Evolutionary conservation across 2,329 filamentous ascomycete genomes (phyloP), one percentile per base, ranked within the genome.

Genomic region (Coniosporium tulheliwenetii): DNA sequence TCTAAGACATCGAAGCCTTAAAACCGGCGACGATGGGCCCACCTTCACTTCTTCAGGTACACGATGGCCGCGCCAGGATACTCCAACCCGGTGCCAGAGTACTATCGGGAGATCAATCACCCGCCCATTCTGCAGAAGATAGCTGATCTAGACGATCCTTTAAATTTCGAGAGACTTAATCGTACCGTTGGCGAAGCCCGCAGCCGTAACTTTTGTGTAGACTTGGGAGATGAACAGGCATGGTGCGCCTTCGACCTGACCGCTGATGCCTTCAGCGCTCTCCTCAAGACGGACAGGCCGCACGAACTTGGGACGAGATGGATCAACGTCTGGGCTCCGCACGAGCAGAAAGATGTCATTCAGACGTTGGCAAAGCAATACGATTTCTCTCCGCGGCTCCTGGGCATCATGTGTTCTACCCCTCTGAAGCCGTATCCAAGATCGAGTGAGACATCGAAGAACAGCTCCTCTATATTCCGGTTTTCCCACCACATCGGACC

Each of bases 321-420:
- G 81, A 83, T 85, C 48, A 83, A 85, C 46, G 69, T 86, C 19
- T 86, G 79, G 77, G 67, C 73, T 37, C 80, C 80, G 0, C 71
- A 75, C 49, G 56, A 59, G 13, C 79, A 85, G 49, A 64, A 61
- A 31, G 63, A 71, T 2, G 52, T 71, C 8, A 65, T 85, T 36
- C 43, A 65, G 48, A 48, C 57, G 3, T 66, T 85, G 16, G 77
- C 73, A 12, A 61, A 63, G 31, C 65, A 71, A 39, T 86, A 85
- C 53, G 72, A 73, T 37, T 80, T 86, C 48, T 83, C 81, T 0
- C 71, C 73, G 26, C 68, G 81, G 39, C 62, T 85, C 10, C 65
- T 71, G 13, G 73, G 71, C 5, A 64, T 85, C 51, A 78, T 84
- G 65, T 66, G 65, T 43, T 73, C 73, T 31, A 66, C 71, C 31